Evolutionary conservation across 768 basidiomycete species (phyloP), one percentile per base, ranked within the genome.

Genomic region (Cystofilobasidium ferigula): DNA sequence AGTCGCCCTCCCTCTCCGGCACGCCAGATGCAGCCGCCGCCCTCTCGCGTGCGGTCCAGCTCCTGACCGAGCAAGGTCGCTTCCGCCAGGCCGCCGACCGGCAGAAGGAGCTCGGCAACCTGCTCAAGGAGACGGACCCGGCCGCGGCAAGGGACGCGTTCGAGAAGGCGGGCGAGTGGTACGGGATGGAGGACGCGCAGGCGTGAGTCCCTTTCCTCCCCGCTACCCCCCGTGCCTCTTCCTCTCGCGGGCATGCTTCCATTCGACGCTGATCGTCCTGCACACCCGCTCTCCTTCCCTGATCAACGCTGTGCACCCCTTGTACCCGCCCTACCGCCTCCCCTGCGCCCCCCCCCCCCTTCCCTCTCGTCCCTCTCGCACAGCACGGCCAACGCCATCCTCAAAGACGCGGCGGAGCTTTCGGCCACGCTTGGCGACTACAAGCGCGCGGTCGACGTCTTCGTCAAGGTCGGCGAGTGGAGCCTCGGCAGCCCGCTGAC

Each of bases 1-100:
- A 68, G 38, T 68, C 67, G 18, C 4, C 62, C 26, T 68, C 67
- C 18, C 61, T 63, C 26, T 48, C 67, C n/a, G 56, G 61, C 35
- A 40, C 59, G 4, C 67, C 73, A 95, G 95, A 92, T 75, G 94
- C 95, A 54, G 82, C 98, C 40, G 84, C 87, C 72, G 88, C 93
- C 26, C 78, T 98, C 57, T 81, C 84, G 9, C 85, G 89, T 72
- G 90, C 92, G 8, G 87, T 98, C 69, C 81, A 81, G 24, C 85
- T 89, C 73, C 83, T 95, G 54, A 88, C 88, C 13, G 77, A 87
- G 70, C 80, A 81, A 34, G 95, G 95, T 60, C 85, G 91, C 64
- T 99, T 98, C 80, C 81, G 95, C 60, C 95, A 99, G 76, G 95
- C 95, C 26, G 95, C 94, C 8, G 95, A 99, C 76, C 80, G 95